A percentile compares a stretch with the other conserved stretches of the same genome.
These are phyloP conservation scores for Malus hybrid DNA, from an alignment of 331 rosid genomes.

Conservation along the genomic window DNA sequence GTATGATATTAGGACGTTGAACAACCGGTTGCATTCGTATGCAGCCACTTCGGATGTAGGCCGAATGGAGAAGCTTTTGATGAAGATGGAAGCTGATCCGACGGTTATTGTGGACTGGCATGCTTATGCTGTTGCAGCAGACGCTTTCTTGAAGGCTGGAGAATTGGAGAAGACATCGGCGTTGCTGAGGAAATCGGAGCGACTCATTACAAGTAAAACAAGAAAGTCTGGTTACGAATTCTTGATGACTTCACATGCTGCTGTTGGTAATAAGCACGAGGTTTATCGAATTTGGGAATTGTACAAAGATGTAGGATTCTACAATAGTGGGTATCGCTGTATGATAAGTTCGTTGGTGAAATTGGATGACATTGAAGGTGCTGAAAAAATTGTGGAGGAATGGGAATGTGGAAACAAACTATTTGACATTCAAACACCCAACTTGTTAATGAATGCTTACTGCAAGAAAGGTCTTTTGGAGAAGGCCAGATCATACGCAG, in stretches of 20 bases:
- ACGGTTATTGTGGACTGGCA: constrained; percentile 31
- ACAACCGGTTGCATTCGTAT: constrained; percentile 44
- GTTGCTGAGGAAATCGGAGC: constrained; percentile 46
- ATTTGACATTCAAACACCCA: constrained; percentile 42
- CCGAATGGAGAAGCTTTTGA: constrained; percentile 56
- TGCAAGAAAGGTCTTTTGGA: constrained; percentile 44
- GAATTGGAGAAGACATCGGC: constrained; percentile 25
- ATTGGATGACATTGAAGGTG: constrained; percentile 51
- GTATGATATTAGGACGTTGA: constrained; percentile 23
- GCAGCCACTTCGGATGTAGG: constrained; percentile 22
- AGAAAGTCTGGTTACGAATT: constrained; percentile 37
- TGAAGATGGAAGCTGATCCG: constrained; percentile 50
- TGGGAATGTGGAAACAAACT: constrained; percentile 41
- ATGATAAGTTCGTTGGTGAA: constrained; percentile 50
- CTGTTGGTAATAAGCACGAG: constrained; percentile 43
- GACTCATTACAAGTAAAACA: neutral
- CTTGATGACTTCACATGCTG: constrained; percentile 38
- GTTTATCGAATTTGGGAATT: constrained; percentile 56
- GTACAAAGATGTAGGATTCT: constrained; percentile 5
- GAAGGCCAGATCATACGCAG: constrained; percentile 45
- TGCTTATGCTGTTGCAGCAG: constrained; percentile 33
- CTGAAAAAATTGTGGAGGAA: constrained; percentile 51
- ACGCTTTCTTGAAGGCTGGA: constrained; percentile 43
- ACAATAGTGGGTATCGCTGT: constrained; percentile 38
- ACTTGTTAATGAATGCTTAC: constrained; percentile 36